These are phyloP conservation scores for Capsicum baccatum DNA, from an alignment of 257 asterid genomes.

Conservation along the genomic window DNA sequence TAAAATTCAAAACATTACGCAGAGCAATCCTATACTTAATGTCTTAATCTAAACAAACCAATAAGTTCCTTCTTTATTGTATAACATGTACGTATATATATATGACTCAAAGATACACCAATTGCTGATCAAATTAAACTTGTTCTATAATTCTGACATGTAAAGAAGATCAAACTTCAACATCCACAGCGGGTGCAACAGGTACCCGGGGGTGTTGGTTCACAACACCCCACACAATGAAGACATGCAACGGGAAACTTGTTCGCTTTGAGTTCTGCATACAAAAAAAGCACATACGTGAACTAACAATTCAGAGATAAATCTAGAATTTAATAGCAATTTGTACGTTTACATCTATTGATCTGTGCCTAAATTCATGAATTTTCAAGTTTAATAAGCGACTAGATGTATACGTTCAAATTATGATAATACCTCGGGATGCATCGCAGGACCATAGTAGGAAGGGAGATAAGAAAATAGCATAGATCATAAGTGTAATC, in stretches of 20 bases:
- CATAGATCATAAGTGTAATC: slow-evolving; percentile 22
- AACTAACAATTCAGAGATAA: neutral
- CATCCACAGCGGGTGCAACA: slow-evolving; percentile 24
- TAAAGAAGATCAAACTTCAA: slow-evolving; percentile 2
- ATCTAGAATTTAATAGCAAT: neutral
- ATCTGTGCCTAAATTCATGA: neutral
- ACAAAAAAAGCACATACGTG: neutral
- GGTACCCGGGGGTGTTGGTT: slow-evolving; percentile 16
- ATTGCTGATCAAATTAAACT: slow-evolving; percentile 17
- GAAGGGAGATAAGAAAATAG: slow-evolving; percentile 13
- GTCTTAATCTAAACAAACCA: slow-evolving; percentile 5
- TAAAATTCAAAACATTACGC: neutral
- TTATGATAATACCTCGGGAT: slow-evolving; percentile 6
- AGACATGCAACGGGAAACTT: neutral
- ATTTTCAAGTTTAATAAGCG: too few species aligned
- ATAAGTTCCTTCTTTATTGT: slow-evolving; percentile 10
- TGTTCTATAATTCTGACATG: neutral
- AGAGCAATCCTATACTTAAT: neutral
- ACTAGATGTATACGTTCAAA: too few species aligned
- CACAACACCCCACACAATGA: slow-evolving; percentile 26
- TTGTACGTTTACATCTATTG: neutral
- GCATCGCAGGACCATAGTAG: slow-evolving; percentile 17
- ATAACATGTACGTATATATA: neutral
- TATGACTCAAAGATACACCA: neutral
- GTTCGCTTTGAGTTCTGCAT: neutral